Conservation (phyloP, 2,329 filamentous ascomycete species). For the Rugonectria rugulosa region DNA sequence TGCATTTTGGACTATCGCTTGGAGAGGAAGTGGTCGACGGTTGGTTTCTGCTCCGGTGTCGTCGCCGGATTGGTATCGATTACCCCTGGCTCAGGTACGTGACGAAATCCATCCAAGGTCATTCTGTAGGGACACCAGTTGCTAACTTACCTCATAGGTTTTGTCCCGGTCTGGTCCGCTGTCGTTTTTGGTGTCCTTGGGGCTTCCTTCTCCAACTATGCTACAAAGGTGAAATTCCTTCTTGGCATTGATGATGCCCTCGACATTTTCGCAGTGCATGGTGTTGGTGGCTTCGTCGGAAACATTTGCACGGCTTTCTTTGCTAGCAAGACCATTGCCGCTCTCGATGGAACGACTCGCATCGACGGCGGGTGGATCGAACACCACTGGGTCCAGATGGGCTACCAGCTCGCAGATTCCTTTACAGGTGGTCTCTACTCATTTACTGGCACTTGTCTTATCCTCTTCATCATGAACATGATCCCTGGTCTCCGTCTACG, state of each 20-base stretch:
- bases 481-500: slow-evolving; percentile 80
- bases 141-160: slow-evolving; percentile 54
- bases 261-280: slow-evolving; percentile 88
- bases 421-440: slow-evolving; percentile 79
- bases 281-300: slow-evolving; percentile 78
- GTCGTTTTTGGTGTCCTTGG: slow-evolving; percentile 81
- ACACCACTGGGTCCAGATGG: slow-evolving; percentile 82
- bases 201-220: slow-evolving; percentile 83
- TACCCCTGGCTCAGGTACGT: slow-evolving; percentile 79
- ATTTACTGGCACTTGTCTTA: slow-evolving; percentile 78
- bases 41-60: slow-evolving; percentile 91
- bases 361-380: slow-evolving; percentile 86
- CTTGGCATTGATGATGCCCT: slow-evolving; percentile 83
- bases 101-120: neutral
- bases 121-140: neutral
- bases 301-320: slow-evolving; percentile 85
- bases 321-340: slow-evolving; percentile 83
- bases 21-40: slow-evolving; percentile 90
- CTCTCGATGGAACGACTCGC: slow-evolving; percentile 72
- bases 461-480: slow-evolving; percentile 81
- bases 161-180: slow-evolving; percentile 84
- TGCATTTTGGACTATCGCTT: slow-evolving; percentile 88
- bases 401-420: slow-evolving; percentile 84
- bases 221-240: slow-evolving; percentile 88
- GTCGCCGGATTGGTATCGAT: slow-evolving; percentile 88